Conservation (phyloP, 306 rosid species). For the Cyamopsis tetragonoloba region DNA sequence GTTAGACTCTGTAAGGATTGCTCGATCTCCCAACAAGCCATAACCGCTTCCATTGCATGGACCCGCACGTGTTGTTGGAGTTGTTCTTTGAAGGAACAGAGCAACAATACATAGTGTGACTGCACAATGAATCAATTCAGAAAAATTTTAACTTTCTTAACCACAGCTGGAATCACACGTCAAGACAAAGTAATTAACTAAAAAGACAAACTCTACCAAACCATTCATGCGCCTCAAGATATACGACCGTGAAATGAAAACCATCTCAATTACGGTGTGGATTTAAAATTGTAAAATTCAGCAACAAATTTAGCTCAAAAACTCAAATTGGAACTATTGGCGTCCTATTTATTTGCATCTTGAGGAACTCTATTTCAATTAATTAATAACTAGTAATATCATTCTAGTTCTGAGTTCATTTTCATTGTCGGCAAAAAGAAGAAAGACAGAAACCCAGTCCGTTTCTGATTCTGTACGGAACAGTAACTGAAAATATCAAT, state of each 20-base stretch:
- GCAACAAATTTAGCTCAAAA: background rate
- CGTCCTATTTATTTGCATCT: background rate
- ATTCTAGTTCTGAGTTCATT: background rate
- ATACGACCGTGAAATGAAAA: background rate
- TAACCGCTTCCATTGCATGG: slow-evolving; percentile 99
- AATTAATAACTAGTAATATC: background rate
- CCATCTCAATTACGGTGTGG: background rate
- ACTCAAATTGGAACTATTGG: slow-evolving; percentile 3
- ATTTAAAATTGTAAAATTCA: background rate
- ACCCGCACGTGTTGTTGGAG: slow-evolving; percentile 96
- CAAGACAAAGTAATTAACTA: background rate
- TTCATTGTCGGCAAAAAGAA: background rate
- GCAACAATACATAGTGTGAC: slow-evolving; percentile 94
- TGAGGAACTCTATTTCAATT: background rate
- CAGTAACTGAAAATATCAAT: background rate
- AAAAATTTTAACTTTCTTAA: slow-evolving; percentile 5
- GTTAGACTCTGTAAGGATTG: slow-evolving; percentile 93
- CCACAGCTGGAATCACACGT: background rate
- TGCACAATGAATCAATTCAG: slow-evolving; percentile 37
- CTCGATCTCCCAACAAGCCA: slow-evolving; percentile 99
- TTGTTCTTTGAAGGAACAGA: slow-evolving; percentile 96
- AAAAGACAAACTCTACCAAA: background rate
- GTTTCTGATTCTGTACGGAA: background rate
- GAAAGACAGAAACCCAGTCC: background rate
- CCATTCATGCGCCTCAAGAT: background rate